A percentile compares a stretch with the other conserved stretches of the same genome.
Conservation (phyloP, 2,329 filamentous ascomycete genomes). For the Myriangium duriaei region DNA sequence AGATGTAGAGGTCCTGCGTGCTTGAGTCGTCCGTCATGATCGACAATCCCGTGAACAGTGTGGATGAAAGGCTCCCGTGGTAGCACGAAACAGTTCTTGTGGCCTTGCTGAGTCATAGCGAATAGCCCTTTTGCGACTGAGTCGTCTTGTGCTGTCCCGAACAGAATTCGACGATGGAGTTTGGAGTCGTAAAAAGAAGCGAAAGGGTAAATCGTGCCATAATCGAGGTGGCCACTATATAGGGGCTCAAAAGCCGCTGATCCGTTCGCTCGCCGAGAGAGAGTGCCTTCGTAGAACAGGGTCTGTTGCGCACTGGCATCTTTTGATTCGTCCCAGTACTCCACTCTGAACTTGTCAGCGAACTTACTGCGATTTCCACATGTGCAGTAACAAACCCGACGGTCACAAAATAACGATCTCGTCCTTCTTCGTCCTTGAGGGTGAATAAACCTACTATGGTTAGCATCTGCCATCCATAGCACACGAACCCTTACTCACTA, state of each 20-base stretch:
- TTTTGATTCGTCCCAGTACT: too few relatives aligned
- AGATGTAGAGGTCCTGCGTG: slow-evolving; percentile 25
- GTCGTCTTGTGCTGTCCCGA: slow-evolving; percentile 36
- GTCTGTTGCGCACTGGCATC: slow-evolving; percentile 34
- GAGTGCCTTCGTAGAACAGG: slow-evolving; percentile 35
- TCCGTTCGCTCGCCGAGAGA: slow-evolving; percentile 31
- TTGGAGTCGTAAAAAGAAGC: slow-evolving; percentile 37
- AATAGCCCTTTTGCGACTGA: slow-evolving; percentile 28
- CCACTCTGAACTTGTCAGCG: too few relatives aligned
- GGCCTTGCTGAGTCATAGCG: slow-evolving; percentile 30
- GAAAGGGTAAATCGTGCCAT: slow-evolving; percentile 33
- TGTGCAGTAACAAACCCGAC: slow-evolving; percentile 20
- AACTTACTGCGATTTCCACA: too few relatives aligned
- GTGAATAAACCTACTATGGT: slow-evolving; percentile 39
- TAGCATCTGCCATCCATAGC: too few relatives aligned
- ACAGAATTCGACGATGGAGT: slow-evolving; percentile 35
- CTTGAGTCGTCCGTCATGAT: slow-evolving; percentile 22
- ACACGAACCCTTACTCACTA: too few relatives aligned
- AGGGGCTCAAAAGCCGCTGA: slow-evolving; percentile 32
- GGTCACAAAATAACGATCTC: slow-evolving; percentile 32
- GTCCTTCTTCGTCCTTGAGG: slow-evolving; percentile 30
- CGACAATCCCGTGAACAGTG: slow-evolving; percentile 27
- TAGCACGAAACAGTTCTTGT: slow-evolving; percentile 31
- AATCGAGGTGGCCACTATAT: slow-evolving; percentile 32
- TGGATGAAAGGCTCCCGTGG: slow-evolving; percentile 37